Evolutionary conservation across 331 rosid genomes (phyloP).

Genomic region (Rhamnella rubrinervis): DNA sequence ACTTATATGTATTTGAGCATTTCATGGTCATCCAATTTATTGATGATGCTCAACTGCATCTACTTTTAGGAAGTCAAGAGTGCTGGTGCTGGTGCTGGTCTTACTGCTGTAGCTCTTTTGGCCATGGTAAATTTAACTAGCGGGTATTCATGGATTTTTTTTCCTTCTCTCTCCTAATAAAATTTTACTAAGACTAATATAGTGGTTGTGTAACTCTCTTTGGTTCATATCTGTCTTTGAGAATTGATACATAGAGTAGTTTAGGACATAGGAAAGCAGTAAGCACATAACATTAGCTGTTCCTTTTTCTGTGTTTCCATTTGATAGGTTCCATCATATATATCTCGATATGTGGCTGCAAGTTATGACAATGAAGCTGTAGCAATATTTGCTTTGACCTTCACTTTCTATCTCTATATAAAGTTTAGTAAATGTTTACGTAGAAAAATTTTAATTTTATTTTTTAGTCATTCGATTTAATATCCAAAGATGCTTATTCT

Average conservation of each 20-base stretch:
- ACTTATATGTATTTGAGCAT: no score
- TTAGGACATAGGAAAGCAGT: not conserved
- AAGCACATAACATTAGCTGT: conserved; percentile 1
- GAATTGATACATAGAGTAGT: no score
- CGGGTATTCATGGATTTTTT: not conserved
- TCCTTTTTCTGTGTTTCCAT: not conserved
- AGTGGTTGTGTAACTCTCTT: no score
- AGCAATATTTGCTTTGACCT: conserved; percentile 93
- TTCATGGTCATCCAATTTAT: conserved; percentile 12
- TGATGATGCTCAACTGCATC: conserved; percentile 16
- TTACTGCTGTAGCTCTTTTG: conserved; percentile 88
- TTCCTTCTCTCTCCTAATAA: no score
- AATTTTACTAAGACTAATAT: no score
- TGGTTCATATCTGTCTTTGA: no score
- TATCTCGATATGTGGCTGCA: conserved; percentile 97
- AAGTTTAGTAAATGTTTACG: conserved; percentile 52
- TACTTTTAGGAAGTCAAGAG: conserved; percentile 81
- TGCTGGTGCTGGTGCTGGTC: conserved; percentile 97
- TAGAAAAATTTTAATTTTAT: no score
- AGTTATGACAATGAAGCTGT: conserved; percentile 99
- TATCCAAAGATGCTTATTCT: not conserved
- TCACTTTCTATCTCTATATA: conserved; percentile 92
- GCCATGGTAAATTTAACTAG: conserved; percentile 63
- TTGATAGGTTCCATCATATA: conserved; percentile 89
- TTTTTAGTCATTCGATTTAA: not conserved